Evolutionary conservation across 495 filamentous ascomycete genomes (phyloP).

Genomic region (Trichoderma gamsii): DNA sequence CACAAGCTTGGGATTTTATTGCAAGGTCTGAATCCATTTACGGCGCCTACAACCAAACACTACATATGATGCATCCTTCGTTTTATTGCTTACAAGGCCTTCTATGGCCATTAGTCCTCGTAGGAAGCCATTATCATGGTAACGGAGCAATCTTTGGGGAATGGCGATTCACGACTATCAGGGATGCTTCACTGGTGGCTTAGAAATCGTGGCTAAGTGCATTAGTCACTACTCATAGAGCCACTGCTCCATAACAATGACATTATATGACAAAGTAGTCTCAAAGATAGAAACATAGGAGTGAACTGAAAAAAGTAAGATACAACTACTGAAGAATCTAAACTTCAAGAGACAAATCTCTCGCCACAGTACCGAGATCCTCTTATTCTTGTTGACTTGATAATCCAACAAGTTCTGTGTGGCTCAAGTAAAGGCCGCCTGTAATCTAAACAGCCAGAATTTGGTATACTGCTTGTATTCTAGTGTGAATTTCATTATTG

Average conservation of each 20-base stretch:
- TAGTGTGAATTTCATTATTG: too few relatives aligned
- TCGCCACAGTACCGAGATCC: too few relatives aligned
- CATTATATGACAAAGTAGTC: too few relatives aligned
- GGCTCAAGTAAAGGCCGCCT: too few relatives aligned
- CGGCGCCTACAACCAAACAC: slow-evolving; percentile 50
- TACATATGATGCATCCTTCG: slow-evolving; percentile 49
- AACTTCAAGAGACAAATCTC: too few relatives aligned
- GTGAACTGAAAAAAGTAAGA: too few relatives aligned
- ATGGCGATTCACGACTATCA: slow-evolving; percentile 52
- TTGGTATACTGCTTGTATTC: too few relatives aligned
- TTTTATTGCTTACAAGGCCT: slow-evolving; percentile 34
- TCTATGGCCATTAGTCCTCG: slow-evolving; percentile 56
- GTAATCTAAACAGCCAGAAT: too few relatives aligned
- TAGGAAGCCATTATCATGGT: slow-evolving; percentile 55
- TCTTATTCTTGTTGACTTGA: too few relatives aligned
- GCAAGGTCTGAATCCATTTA: slow-evolving; percentile 62
- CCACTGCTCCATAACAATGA: slow-evolving; percentile 50
- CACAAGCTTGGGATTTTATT: slow-evolving; percentile 54
- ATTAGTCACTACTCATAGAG: slow-evolving; percentile 49
- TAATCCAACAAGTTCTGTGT: too few relatives aligned
- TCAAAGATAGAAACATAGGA: too few relatives aligned
- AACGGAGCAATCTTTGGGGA: slow-evolving; percentile 53
- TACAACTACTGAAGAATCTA: too few relatives aligned
- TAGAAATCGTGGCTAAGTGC: slow-evolving; percentile 46
- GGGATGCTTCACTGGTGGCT: slow-evolving; percentile 31